Base-by-base conservation (phyloP, 2,329 filamentous ascomycete genomes). In the Hymenoscyphus fraxineus region DNA sequence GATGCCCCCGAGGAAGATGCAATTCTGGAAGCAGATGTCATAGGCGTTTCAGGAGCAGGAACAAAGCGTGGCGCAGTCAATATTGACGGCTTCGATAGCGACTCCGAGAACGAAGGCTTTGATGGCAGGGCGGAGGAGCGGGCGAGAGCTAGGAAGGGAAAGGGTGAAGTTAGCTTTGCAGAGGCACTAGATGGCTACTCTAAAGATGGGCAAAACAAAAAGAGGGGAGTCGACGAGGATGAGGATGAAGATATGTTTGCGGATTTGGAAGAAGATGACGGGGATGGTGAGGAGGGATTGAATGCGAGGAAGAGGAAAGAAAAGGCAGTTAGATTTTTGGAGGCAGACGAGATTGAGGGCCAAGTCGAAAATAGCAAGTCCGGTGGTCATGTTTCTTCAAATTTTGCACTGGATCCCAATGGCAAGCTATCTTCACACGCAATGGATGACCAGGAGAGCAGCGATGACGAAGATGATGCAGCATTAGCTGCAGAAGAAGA, bases 41-140 rank as follows among this genome's bases (percentile, higher is more conserved):
- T 98, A 69, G 93, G 93, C 16, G 84, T 84, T 61, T 83, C 86
- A 19, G 86, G 86, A 1, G 84, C 86, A 39, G 85, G 87, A 51
- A 91, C 92, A 0, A 97, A 97, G 77, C 91, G 95, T 67, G 94
- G 94, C 70, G 95, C 94, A 0, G 91, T 99, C 63, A 97, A 98
- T 73, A 87, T 99, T 51, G 95, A 98, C 74, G 95, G 95, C 60
- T 99, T 98, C 79, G 94, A 98, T 71, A 95, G 90, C 10, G 95
- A 99, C 77, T 96, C 94, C 2, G 86, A 90, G 61, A 94, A 96
- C 69, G 95, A 98, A 74, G 93, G 91, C 56, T 96, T 97, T 76
- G 86, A 95, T 70, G 85, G 84, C 39, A 85, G 91, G 60, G 89
- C 90, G 6, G 86, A 88, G 65, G 83, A 83, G 63, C 84, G 85